These are phyloP conservation scores for Arthrinium puccinioides DNA, from an alignment of 2,329 filamentous ascomycete species.

Conservation along the genomic window DNA sequence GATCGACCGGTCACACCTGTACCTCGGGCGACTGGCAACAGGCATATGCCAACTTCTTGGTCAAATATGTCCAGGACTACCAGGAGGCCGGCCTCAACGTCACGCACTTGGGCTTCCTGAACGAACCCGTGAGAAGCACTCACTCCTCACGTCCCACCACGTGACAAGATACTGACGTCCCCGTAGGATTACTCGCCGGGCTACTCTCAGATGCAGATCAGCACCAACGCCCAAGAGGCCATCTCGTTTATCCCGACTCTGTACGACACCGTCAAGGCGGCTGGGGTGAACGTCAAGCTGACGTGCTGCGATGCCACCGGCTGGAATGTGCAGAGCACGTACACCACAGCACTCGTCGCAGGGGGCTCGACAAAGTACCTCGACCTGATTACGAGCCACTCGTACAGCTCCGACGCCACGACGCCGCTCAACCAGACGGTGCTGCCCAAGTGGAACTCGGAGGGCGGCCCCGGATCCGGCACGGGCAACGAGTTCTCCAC, in stretches of 20 bases:
- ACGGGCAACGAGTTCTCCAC: constrained; percentile 16
- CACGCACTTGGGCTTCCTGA: constrained; percentile 39
- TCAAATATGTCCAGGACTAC: constrained; percentile 41
- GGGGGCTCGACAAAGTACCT: constrained; percentile 8
- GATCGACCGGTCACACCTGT: constrained; percentile 28
- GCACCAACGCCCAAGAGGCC: constrained; percentile 19
- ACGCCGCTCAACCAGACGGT: constrained; percentile 14
- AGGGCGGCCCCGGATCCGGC: constrained; percentile 29
- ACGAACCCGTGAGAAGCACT: constrained; percentile 40
- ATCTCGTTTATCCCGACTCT: constrained; percentile 24
- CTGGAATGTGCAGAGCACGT: constrained; percentile 8
- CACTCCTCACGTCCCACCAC: background rate
- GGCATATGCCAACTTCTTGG: constrained; percentile 40
- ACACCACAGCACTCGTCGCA: constrained; percentile 6
- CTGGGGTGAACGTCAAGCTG: constrained; percentile 29
- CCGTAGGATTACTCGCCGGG: constrained; percentile 17
- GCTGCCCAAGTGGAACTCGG: constrained; percentile 38
- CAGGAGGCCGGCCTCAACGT: constrained; percentile 32
- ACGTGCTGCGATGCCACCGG: constrained; percentile 34
- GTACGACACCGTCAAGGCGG: constrained; percentile 27
- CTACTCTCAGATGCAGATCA: constrained; percentile 30
- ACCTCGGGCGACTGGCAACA: constrained; percentile 37
- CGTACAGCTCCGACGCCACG: constrained; percentile 16
- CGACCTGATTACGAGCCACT: constrained; percentile 10
- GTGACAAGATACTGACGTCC: background rate